Percentiles rank a stretch among this genome's conserved stretches.
Conservation (phyloP, 306 rosid species). For the Cucurbita maxima region DNA sequence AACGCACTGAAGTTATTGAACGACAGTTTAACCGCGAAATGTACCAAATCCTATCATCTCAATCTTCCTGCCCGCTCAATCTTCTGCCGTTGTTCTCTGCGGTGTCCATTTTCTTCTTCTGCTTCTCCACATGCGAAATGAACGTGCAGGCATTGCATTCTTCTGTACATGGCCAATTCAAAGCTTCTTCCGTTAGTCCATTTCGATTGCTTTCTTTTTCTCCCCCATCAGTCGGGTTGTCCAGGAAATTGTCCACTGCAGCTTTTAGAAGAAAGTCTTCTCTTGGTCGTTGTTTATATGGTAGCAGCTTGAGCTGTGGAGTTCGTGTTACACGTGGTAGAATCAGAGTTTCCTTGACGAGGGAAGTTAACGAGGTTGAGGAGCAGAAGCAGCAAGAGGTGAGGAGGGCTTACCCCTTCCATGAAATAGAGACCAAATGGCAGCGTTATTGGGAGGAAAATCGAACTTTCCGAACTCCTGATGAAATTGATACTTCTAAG, state of each 20-base stretch:
- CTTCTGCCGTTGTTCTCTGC: neutral
- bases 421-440: constrained; percentile 81
- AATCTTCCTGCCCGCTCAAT: neutral
- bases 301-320: constrained; percentile 9
- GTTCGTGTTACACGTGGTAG: neutral
- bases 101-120: neutral
- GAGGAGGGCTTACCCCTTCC: constrained; percentile 55
- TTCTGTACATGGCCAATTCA: constrained; percentile 6
- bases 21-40: neutral
- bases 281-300: constrained; percentile 15
- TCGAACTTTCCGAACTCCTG: constrained; percentile 65
- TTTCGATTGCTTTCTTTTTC: constrained; percentile 9
- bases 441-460: constrained; percentile 69
- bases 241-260: constrained; percentile 15
- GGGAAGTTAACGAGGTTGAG: constrained; percentile 14
- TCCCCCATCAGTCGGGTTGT: constrained; percentile 10
- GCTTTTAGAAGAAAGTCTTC: constrained; percentile 5
- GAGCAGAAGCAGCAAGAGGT: constrained; percentile 21
- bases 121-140: constrained; percentile 24
- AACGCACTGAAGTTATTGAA: neutral
- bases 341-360: constrained; percentile 19
- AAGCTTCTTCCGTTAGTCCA: constrained; percentile 12
- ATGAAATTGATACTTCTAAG: constrained; percentile 61
- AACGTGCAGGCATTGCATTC: constrained; percentile 20
- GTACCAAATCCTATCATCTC: constrained; percentile 1